phyloP scores from a whole-genome alignment of 1,139 yeast genomes.

The Entelexis sorbosivorans region DNA sequence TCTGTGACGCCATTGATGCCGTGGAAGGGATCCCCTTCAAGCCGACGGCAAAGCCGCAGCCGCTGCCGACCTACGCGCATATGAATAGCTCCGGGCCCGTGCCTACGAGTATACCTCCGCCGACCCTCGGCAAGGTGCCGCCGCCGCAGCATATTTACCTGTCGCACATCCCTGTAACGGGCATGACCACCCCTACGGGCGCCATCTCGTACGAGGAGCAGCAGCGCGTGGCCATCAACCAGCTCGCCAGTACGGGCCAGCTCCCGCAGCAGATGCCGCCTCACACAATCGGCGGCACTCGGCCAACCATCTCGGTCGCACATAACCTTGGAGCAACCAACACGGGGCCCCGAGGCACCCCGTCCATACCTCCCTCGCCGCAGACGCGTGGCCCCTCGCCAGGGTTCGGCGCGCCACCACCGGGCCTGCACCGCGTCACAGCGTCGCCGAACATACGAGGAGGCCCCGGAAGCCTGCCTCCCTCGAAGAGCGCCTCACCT shows the following conservation, averaged over 20 bases:
- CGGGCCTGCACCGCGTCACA: slow-evolving; percentile 5
- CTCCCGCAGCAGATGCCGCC: slow-evolving; percentile 17
- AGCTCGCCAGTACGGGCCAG: slow-evolving; percentile 20
- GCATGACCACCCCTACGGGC: slow-evolving; percentile 19
- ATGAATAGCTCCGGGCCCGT: slow-evolving; percentile 4
- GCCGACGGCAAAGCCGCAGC: slow-evolving; percentile 17
- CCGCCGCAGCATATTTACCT: slow-evolving; percentile 21
- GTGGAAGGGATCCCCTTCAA: slow-evolving; percentile 30
- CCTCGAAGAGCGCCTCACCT: slow-evolving; percentile 4
- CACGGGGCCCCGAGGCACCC: slow-evolving; percentile 11
- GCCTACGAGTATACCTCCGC: slow-evolving; percentile 1
- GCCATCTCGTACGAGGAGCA: slow-evolving; percentile 21
- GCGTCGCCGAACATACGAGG: slow-evolving; percentile 1
- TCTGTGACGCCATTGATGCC: slow-evolving; percentile 34
- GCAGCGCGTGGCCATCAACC: slow-evolving; percentile 22
- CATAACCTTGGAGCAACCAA: slow-evolving; percentile 14
- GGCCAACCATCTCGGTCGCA: slow-evolving; percentile 18
- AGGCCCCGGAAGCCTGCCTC: not conserved
- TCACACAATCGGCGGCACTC: slow-evolving; percentile 18
- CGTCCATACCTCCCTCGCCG: slow-evolving; percentile 3
- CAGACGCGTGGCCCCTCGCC: slow-evolving; percentile 5
- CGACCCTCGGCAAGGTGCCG: not conserved
- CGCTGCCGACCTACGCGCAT: slow-evolving; percentile 11
- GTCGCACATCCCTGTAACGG: slow-evolving; percentile 23
- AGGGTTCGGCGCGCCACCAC: not conserved